phyloP scores from a whole-genome alignment of 306 rosid genomes.

The Dalbergia cultrata region DNA sequence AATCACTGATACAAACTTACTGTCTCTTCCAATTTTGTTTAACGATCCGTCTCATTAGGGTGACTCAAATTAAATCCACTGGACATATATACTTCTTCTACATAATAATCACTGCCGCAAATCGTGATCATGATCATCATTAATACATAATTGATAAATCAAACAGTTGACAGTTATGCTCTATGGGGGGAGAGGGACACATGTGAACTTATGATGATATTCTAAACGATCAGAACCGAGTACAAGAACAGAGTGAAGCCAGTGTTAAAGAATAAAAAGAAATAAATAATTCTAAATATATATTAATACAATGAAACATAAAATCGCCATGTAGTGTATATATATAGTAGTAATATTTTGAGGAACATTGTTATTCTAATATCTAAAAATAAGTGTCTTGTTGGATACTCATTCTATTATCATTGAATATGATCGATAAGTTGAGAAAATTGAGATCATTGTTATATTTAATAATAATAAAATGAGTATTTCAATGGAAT shows the following conservation, averaged over 20 bases:
- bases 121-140: background rate
- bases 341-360: background rate
- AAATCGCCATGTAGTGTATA: background rate
- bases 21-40: conserved; percentile 25
- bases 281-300: background rate
- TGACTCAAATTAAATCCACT: background rate
- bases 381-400: no score
- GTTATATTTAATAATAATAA: no score
- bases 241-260: conserved; percentile 13
- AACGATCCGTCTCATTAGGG: background rate
- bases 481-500: no score
- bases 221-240: conserved; percentile 5
- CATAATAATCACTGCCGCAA: no score
- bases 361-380: no score
- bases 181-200: background rate
- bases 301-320: background rate
- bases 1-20: conserved; percentile 27
- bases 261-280: background rate
- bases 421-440: no score
- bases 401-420: no score
- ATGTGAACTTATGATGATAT: background rate
- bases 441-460: no score
- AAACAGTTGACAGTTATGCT: background rate
- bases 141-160: no score
- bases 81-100: no score